Evolutionary conservation across 768 basidiomycete species (phyloP).

Genomic region (Psilocybe cyanescens): DNA sequence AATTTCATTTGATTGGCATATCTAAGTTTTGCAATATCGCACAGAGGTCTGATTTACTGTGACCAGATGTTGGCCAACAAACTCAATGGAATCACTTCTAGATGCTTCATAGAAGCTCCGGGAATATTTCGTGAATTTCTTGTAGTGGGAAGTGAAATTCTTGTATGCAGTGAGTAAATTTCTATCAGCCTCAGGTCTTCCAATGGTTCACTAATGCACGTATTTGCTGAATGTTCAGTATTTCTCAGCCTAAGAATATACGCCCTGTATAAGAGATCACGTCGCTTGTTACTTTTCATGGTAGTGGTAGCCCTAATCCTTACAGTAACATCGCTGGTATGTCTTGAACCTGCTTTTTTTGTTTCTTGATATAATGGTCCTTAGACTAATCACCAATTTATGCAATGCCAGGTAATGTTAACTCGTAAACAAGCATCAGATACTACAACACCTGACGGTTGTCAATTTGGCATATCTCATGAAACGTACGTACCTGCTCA

Average conservation of each 20-base stretch:
- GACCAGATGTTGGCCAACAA: background rate
- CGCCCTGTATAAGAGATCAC: background rate
- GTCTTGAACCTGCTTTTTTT: background rate
- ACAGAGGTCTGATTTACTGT: background rate
- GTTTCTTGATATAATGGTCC: too few species aligned
- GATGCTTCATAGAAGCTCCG: background rate
- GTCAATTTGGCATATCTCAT: background rate
- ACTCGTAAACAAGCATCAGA: background rate
- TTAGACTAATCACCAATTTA: too few species aligned
- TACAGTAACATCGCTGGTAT: background rate
- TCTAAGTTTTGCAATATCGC: background rate
- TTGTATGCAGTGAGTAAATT: slow-evolving; percentile 1
- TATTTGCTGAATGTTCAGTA: background rate
- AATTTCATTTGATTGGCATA: background rate
- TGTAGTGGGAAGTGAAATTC: background rate
- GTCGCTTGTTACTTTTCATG: background rate
- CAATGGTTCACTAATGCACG: too few species aligned
- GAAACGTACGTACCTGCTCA: background rate
- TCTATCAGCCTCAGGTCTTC: background rate
- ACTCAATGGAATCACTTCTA: background rate
- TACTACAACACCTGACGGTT: background rate
- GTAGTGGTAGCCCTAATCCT: background rate
- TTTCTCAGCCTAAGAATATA: background rate
- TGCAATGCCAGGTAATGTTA: background rate
- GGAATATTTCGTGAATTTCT: slow-evolving; percentile 1